Evolutionary conservation across 208 protist genomes (phyloP), one percentile per base, ranked within the genome.

Genomic region (Strigomonas galati): DNA sequence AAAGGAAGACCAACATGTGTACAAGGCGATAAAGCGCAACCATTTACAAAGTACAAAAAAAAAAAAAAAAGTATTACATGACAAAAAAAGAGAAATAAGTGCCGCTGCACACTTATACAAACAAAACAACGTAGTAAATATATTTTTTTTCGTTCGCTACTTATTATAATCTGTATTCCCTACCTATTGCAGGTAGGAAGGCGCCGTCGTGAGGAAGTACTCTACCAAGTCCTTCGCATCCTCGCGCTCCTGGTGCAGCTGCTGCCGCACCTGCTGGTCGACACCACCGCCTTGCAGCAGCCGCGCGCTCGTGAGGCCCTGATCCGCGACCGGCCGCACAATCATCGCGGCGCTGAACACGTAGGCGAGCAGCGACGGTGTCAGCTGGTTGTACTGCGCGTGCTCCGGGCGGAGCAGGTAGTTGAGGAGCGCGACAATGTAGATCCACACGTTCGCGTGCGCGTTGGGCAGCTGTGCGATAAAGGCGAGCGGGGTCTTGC

Each of bases 381-480:
- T 90, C 2, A 94, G 68, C 15, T 78, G 81, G 71, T 94, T 95
- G 64, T 72, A 52, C 53, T 62, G 40, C 31, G 68, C 72, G 65
- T 91, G 74, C 26, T 60, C 66, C n/a, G 86, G 87, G 2, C 82
- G 69, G 12, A 97, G 72, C 0, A 97, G 72, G 49, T 81, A 94
- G 81, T 92, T 89, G 23, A 97, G 73, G n/a, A 97, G 71, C 28
- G 86, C 65, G 40, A 91, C 56, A 1, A 95, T 72, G 67, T 95
- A 97, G 17, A 93, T 55, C 72, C 79, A 95, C 56, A 92, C 69
- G 65, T 95, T 97, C 21, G 81, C 87, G 67, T 95, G 82, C 58
- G 84, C 69, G 30, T 76, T 75, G n/a, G 92, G 87, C 46, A 97
- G 75, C 63, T 82, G 71, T 2, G 78, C 67, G n/a, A 93, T 60